Percentiles rank a stretch among this genome's conserved stretches.
phyloP scores from a whole-genome alignment of 2,329 filamentous ascomycete species.

The Paramyrothecium sp. region DNA sequence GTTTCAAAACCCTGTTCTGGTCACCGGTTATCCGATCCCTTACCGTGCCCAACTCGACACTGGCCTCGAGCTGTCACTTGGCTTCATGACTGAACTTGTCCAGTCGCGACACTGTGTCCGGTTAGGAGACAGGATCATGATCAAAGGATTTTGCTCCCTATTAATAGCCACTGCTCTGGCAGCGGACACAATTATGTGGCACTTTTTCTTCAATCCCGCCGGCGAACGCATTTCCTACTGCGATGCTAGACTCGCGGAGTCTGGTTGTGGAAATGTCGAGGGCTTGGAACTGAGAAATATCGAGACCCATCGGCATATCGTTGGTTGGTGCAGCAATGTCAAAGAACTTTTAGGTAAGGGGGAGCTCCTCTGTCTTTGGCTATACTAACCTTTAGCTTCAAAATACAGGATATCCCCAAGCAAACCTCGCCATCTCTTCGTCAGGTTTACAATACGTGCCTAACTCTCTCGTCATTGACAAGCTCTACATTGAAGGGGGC shows the following conservation, averaged over 20 bases:
- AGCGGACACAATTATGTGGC: neutral
- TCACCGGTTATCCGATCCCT: neutral
- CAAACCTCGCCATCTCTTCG: neutral
- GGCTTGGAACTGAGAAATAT: neutral
- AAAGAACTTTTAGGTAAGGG: neutral
- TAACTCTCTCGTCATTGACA: neutral
- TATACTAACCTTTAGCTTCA: neutral
- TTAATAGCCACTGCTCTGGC: neutral
- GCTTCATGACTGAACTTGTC: neutral
- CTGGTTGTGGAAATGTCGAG: neutral
- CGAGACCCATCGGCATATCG: neutral
- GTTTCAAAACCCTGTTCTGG: neutral
- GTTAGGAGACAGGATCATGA: neutral
- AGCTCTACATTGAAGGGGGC: neutral
- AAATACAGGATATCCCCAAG: neutral
- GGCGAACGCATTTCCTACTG: neutral
- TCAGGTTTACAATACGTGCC: neutral
- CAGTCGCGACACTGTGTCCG: neutral
- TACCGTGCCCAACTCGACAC: neutral
- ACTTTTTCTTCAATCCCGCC: neutral
- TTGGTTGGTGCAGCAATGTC: neutral
- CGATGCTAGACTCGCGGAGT: neutral
- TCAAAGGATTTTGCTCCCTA: neutral
- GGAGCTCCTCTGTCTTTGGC: neutral
- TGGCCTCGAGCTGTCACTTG: neutral